phyloP scores from a whole-genome alignment of 306 rosid genomes.

The Casuarina equisetifolia region DNA sequence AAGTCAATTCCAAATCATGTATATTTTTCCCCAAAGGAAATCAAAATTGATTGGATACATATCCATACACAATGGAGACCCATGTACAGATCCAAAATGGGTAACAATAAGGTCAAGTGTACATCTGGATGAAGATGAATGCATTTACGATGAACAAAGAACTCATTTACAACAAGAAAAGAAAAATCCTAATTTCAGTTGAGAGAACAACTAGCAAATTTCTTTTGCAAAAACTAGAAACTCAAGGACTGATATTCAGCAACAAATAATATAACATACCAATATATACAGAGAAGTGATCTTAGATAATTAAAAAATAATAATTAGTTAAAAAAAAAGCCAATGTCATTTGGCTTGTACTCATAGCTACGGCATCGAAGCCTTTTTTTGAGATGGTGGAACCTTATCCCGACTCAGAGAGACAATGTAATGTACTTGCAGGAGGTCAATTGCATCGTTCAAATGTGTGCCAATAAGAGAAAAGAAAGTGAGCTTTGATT shows the following conservation, averaged over 20 bases:
- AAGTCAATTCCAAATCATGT: background rate
- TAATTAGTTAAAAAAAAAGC: constrained; percentile 11
- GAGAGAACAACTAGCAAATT: constrained; percentile 2
- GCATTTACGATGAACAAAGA: background rate
- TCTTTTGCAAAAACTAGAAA: constrained; percentile 13
- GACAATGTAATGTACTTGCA: constrained; percentile 95
- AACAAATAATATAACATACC: constrained; percentile 12
- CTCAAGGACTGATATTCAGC: constrained; percentile 16
- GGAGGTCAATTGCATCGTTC: constrained; percentile 97
- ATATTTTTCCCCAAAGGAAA: background rate
- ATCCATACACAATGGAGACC: background rate
- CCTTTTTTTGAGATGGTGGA: constrained; percentile 73
- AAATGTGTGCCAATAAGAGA: constrained; percentile 20
- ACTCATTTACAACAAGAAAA: background rate
- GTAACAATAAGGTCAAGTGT: background rate
- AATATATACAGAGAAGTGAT: constrained; percentile 12
- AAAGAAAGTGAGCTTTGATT: constrained; percentile 25
- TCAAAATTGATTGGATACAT: background rate
- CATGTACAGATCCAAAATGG: background rate
- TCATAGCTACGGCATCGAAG: constrained; percentile 91
- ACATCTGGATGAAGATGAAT: background rate
- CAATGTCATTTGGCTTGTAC: constrained; percentile 35
- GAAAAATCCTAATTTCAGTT: background rate
- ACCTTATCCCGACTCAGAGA: constrained; percentile 71
- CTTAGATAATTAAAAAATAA: constrained; percentile 2